Evolutionary conservation across 345 rosid species (phyloP), one percentile per base, ranked within the genome.

Genomic region (Citrus hindsii): DNA sequence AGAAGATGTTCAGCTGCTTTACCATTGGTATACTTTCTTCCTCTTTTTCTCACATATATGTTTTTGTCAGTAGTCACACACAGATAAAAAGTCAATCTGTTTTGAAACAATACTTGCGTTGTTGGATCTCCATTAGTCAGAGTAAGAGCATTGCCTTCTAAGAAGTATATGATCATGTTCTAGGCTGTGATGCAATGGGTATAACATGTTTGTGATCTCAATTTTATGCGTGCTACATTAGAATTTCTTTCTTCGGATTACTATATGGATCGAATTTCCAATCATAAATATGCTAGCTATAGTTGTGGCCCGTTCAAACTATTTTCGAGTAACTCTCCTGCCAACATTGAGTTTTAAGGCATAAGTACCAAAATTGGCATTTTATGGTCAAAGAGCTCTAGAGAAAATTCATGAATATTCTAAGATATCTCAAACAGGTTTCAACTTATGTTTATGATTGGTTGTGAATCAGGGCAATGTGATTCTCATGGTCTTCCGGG

Each of bases 1-100:
- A 88, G 86, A 84, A 85, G 72, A 88, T 90, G 93, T 90, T 90
- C 79, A 83, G 90, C 82, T 86, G 89, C 82, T 88, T 89, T 73
- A 86, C 88, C 62, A 86, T 89, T 24, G 90, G 92, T 89, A 85
- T 55, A 27, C 69, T 74, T 25, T 24, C 78, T 62, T 33, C 1
- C 53, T 73, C 9, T 1, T 3, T 4, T 83, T 30, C 37, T 40
- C 22, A 19, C 48, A 30, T 74, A 8, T 10, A 40, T 18, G 21
- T 59, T 4, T 22, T 5, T 21, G 28, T 33, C 35, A 5, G 9
- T 68, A n/a, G 5, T 19, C 7, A 38, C 2, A 27, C 6, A 9
- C 6, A 71, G 37, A 16, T 71, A 27, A 71, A 12, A 19, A 77
- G n/a, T 42, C 21, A 28, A 42, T 32, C 24, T 21, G 27, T 67